Conservation (phyloP, 306 rosid species). For the Vicia sativa region DNA sequence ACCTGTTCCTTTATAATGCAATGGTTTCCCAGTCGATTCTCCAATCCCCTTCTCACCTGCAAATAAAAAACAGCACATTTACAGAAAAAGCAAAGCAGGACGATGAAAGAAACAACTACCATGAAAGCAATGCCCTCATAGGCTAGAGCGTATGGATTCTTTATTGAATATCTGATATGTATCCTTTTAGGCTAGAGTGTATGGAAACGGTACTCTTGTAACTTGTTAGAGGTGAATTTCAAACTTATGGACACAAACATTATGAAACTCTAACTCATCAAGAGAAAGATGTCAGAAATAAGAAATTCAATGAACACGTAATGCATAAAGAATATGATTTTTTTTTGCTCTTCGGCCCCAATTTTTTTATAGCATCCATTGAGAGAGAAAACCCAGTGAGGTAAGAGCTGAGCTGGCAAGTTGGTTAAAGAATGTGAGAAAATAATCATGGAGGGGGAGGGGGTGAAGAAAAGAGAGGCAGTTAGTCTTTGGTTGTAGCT, state of each 20-base stretch:
- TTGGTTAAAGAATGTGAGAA: neutral
- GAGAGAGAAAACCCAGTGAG: neutral
- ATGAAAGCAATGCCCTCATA: slow-evolving; percentile 15
- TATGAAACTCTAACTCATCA: slow-evolving; percentile 2
- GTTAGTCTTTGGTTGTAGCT: neutral
- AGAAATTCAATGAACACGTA: slow-evolving; percentile 1
- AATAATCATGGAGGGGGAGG: neutral
- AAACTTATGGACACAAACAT: slow-evolving; percentile 16
- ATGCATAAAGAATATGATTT: slow-evolving; percentile 3
- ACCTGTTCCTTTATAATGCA: slow-evolving; percentile 79
- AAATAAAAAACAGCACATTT: slow-evolving; percentile 31
- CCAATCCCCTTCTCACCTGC: slow-evolving; percentile 95
- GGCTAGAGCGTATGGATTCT: neutral
- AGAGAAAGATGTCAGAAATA: neutral
- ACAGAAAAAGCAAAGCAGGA: slow-evolving; percentile 11
- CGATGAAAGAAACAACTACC: slow-evolving; percentile 3
- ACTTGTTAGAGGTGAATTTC: neutral
- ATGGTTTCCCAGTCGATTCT: slow-evolving; percentile 78
- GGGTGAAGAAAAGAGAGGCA: neutral
- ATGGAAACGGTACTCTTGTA: neutral
- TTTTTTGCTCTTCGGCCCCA: too few relatives aligned
- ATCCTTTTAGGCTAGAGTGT: neutral
- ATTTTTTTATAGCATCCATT: too few relatives aligned
- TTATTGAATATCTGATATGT: slow-evolving; percentile 1
- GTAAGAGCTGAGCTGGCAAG: neutral